Base-by-base conservation (phyloP, 495 filamentous ascomycete genomes). In the Penicillium soppii region DNA sequence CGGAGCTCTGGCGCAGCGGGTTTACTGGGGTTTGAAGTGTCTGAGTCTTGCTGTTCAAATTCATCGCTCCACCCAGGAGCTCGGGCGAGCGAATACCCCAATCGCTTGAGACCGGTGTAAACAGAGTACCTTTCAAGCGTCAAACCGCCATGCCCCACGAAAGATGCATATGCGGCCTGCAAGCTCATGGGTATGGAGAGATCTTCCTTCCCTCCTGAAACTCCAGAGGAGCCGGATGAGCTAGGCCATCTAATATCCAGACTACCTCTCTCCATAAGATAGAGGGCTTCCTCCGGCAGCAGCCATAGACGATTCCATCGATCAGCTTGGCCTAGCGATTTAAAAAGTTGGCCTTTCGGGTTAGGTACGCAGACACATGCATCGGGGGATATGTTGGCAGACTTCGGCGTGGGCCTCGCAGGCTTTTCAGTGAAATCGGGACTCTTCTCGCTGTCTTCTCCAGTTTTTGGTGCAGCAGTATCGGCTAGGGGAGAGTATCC, bases 201-300 rank as follows among this genome's bases (percentile, higher is more conserved):
- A n/a, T 86, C 79, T 47, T 76, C 56, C 13, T 46, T 20, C 17
- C 25, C n/a, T n/a, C n/a, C 42, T 12, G 30, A n/a, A 5, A 20
- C 33, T 22, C 9, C 25, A 23, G 40, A 37, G 9, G 55, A 46
- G 8, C 52, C 53, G 17, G 62, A 56, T n/a, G 62, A 58, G 9
- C 35, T 59, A 25, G 88, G 88, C 88, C 88, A 98, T 73, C 89
- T 81, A 20, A 96, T 73, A 70, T 97, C 90, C 57, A 98, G 50
- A 53, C 78, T 88, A 0, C 92, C 94, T 54, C 92, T 70, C 70
- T 98, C 94, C 15, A 97, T 74, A 37, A 96, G 60, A 65, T 90
- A 97, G 41, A 98, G 70, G 6, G 90, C 87, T 62, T 98, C 94
- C 65, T 98, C 95, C 0, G 92, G 92, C n/a, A 95, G 65, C 21